Percentiles rank a stretch among this genome's conserved stretches.
Conservation (phyloP, 1,284 basidiomycete species). For the Sanghuangporus baumii region DNA sequence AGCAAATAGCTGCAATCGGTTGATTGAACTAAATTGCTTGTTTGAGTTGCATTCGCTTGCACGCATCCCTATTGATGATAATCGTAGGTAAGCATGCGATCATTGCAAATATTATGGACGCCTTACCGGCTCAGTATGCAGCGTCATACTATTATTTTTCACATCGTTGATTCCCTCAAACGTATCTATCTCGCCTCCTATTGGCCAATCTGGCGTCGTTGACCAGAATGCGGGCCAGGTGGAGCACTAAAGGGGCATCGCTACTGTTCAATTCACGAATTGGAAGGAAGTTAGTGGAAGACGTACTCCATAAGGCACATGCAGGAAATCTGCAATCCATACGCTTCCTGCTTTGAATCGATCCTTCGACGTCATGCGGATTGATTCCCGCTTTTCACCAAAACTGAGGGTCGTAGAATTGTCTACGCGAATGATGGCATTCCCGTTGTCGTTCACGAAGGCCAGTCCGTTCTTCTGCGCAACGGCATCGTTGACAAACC, state of each 20-base stretch:
- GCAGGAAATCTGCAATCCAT: conserved; percentile 60
- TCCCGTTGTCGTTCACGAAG: conserved; percentile 53
- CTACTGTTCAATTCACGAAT: background rate
- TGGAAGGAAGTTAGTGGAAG: background rate
- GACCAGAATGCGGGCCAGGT: conserved; percentile 71
- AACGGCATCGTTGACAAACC: conserved; percentile 48
- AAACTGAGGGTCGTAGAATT: conserved; percentile 52
- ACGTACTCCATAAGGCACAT: conserved; percentile 59
- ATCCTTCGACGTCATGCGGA: conserved; percentile 58
- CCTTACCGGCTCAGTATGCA: conserved; percentile 52
- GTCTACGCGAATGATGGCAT: conserved; percentile 71
- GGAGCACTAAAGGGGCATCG: conserved; percentile 43
- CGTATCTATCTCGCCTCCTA: conserved; percentile 71
- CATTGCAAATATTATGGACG: background rate
- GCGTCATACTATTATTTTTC: conserved; percentile 56
- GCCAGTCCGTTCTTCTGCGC: conserved; percentile 50
- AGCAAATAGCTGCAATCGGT: conserved; percentile 54
- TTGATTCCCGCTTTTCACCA: conserved; percentile 64
- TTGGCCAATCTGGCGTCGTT: conserved; percentile 57
- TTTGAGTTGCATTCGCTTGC: conserved; percentile 42
- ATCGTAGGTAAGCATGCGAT: background rate
- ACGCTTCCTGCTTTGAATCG: conserved; percentile 58
- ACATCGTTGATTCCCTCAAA: conserved; percentile 70
- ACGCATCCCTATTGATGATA: conserved; percentile 42
- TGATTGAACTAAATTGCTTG: conserved; percentile 47